phyloP scores from a whole-genome alignment of 78 protist species.

The Dictyostelium discoideum region dicty_2.7 NC_007091.3:912501-913000 shows the following conservation, averaged over 20 bases:
- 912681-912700: conserved; percentile 76
- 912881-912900: not conserved
- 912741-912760: conserved; percentile 46
- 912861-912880: conserved; percentile 45
- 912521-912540: conserved; percentile 92
- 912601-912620: conserved; percentile 44
- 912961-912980: too few species aligned
- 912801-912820: conserved; percentile 60
- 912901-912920: not conserved
- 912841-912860: conserved; percentile 41
- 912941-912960: not conserved
- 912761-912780: conserved; percentile 43
- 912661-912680: conserved; percentile 84
- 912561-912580: conserved; percentile 74
- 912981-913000: not conserved
- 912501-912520: conserved; percentile 76
- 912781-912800: conserved; percentile 54
- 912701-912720: conserved; percentile 56
- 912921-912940: too few species aligned
- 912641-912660: conserved; percentile 27
- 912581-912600: conserved; percentile 73
- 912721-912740: conserved; percentile 70
- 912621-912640: conserved; percentile 63
- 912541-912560: conserved; percentile 88
- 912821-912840: conserved; percentile 56